Evolutionary conservation across 83 land plant species (phyloP), one percentile per base, ranked within the genome.

Genomic region (Picea abies): DNA sequence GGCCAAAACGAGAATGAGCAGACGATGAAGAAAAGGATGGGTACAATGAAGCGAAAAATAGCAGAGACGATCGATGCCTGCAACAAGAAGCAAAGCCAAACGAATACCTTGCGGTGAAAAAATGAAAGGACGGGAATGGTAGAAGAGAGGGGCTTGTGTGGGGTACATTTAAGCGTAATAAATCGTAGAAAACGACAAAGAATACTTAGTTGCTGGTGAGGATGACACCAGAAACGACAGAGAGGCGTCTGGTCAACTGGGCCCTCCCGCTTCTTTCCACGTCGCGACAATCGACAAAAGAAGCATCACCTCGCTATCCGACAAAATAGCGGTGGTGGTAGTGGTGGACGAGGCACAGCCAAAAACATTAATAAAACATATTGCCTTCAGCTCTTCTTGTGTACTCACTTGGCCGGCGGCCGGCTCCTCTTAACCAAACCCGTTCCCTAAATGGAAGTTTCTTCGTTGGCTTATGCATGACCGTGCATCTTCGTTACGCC

Each of bases 211-310:
- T 65, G 68, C 2, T 65, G 68, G 22, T 65, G 68, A 1, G 68
- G 68, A 65, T 2, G 68, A 10, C 14, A 52, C 39, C 35, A 10
- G 72, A 10, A 11, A 29, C 14, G 29, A 23, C 19, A 44, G 3
- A 44, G n/a, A 47, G 25, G 58, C 8, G 47, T 20, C 8, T 4
- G 63, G 80, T 78, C 80, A 78, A 78, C 80, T 32, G 63, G 62
- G 20, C 20, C 63, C 62, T 14, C 23, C 56, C 14, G 12, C 12
- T 2, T 10, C 37, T 20, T 52, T 77, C 63, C 63, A 29, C 63
- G 63, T 78, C 39, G 39, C 79, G 79, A 78, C 62, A 77, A 56
- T 2, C 56, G 56, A 52, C 56, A 52, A 52, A 52, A 52, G 3
- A 52, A 12, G 56, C 14, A 52, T 11, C 56, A 1, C 56, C 3